These are phyloP conservation scores for Metarhizium rileyi DNA, from an alignment of 2,329 filamentous ascomycete species.

Conservation along the genomic window DNA sequence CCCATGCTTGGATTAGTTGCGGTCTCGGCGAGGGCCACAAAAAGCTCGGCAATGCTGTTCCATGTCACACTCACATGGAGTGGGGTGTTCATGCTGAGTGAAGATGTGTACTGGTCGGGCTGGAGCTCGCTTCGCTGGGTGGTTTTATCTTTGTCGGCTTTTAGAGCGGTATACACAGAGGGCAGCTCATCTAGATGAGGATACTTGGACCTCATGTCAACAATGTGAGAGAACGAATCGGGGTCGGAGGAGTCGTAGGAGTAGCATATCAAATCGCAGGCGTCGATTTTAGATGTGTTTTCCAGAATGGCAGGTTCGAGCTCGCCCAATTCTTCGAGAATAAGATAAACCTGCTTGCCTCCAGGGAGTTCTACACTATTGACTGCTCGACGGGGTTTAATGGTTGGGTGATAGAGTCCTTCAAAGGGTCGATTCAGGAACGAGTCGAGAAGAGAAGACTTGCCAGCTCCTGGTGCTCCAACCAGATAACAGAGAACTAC, in stretches of 20 bases:
- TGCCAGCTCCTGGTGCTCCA: constrained; percentile 76
- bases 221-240: constrained; percentile 89
- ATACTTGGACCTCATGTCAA: constrained; percentile 67
- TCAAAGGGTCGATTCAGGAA: constrained; percentile 87
- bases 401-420: constrained; percentile 79
- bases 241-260: constrained; percentile 95
- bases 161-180: constrained; percentile 83
- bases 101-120: constrained; percentile 82
- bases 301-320: constrained; percentile 92
- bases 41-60: constrained; percentile 88
- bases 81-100: constrained; percentile 79
- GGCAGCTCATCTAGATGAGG: constrained; percentile 83
- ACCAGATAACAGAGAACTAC: constrained; percentile 91
- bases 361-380: constrained; percentile 95
- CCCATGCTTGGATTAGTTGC: constrained; percentile 82
- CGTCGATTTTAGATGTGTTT: constrained; percentile 79
- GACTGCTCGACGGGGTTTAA: constrained; percentile 85
- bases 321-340: constrained; percentile 89
- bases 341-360: constrained; percentile 94
- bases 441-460: constrained; percentile 81
- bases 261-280: constrained; percentile 90
- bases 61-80: constrained; percentile 92
- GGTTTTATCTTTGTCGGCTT: constrained; percentile 92
- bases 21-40: constrained; percentile 82
- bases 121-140: constrained; percentile 89